Evolutionary conservation across 2,329 filamentous ascomycete species (phyloP).

Genomic region (Passalora sequoiae): DNA sequence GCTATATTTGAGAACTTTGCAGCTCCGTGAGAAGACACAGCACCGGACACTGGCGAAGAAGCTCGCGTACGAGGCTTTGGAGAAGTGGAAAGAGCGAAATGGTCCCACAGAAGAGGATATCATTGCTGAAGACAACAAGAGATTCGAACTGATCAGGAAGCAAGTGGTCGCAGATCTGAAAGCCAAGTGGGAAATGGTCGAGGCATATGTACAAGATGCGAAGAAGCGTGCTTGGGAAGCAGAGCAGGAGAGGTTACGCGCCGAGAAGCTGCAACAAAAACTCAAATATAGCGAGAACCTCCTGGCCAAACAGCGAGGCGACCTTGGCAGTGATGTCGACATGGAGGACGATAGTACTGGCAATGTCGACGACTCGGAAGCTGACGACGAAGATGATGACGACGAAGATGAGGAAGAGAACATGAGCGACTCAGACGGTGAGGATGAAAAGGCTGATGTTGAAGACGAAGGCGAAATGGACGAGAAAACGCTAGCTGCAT

Average conservation of each 20-base stretch:
- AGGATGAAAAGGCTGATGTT: conserved; percentile 42
- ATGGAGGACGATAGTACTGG: conserved; percentile 26
- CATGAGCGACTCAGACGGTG: conserved; percentile 31
- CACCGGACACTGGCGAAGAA: conserved; percentile 74
- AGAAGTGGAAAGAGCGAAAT: conserved; percentile 68
- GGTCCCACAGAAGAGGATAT: conserved; percentile 76
- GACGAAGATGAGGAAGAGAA: conserved; percentile 27
- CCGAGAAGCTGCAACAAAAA: conserved; percentile 62
- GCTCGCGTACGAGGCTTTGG: conserved; percentile 70
- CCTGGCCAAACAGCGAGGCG: conserved; percentile 31
- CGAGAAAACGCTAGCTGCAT: conserved; percentile 40
- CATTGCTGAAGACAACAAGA: conserved; percentile 67
- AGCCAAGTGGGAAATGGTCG: conserved; percentile 56
- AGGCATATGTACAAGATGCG: conserved; percentile 53
- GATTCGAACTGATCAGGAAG: conserved; percentile 63
- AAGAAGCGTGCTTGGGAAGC: conserved; percentile 56
- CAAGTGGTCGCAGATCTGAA: conserved; percentile 62
- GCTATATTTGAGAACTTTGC: conserved; percentile 71
- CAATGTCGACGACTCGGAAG: conserved; percentile 30
- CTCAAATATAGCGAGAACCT: conserved; percentile 30
- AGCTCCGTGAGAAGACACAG: conserved; percentile 70
- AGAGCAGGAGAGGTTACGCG: conserved; percentile 63
- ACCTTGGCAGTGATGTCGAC: conserved; percentile 26
- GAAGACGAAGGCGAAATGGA: conserved; percentile 51
- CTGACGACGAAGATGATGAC: conserved; percentile 36